phyloP scores from a whole-genome alignment of 176 grass and related monocot species.

The Aegilops speltoides region DNA sequence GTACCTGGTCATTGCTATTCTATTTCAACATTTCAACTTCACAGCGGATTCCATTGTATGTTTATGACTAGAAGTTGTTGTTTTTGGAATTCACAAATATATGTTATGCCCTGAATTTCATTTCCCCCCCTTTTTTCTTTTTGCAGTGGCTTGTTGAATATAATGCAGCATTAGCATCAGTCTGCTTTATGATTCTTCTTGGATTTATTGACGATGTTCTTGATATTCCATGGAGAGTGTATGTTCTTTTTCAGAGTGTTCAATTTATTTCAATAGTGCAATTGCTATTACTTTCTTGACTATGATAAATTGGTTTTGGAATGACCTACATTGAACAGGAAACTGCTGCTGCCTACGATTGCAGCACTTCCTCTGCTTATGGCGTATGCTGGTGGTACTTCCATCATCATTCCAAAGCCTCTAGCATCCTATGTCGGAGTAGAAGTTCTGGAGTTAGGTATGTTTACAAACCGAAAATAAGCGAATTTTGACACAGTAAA shows the following conservation, averaged over 20 bases:
- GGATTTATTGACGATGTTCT: conserved; percentile 99
- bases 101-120: conserved; percentile 16
- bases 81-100: conserved; percentile 10
- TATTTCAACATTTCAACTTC: conserved; percentile 93
- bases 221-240: conserved; percentile 99
- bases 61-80: not conserved
- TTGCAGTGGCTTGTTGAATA: conserved; percentile 99
- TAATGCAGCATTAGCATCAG: conserved; percentile 90
- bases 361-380: conserved; percentile 93
- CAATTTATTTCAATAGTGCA: not conserved
- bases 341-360: conserved; percentile 79
- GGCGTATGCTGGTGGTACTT: conserved; percentile 99
- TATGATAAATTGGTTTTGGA: conserved; percentile 24
- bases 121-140: conserved; percentile 3
- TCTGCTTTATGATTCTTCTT: conserved; percentile 99
- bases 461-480: conserved; percentile 8
- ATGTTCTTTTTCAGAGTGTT: conserved; percentile 45
- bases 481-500: not conserved
- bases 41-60: conserved; percentile 82
- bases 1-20: conserved; percentile 89
- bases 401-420: conserved; percentile 92
- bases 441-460: conserved; percentile 92
- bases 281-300: not conserved
- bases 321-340: conserved; percentile 52
- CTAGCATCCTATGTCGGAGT: conserved; percentile 74